Percentiles rank a stretch among this genome's conserved stretches.
phyloP scores from a whole-genome alignment of 768 basidiomycete genomes.

The Mycena alexandri region DNA sequence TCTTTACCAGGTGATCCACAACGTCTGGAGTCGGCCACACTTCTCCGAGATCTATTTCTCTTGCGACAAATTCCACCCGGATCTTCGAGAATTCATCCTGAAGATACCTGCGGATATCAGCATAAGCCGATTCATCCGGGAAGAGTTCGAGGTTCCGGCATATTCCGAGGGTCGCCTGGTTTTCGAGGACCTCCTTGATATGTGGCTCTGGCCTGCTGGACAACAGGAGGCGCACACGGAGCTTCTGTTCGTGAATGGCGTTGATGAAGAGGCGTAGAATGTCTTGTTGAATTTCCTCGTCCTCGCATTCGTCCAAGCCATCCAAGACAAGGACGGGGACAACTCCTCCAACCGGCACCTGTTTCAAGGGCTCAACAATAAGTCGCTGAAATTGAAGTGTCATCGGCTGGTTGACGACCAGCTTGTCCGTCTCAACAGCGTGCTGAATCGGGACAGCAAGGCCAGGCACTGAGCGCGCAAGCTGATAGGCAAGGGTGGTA shows the following conservation, averaged over 20 bases:
- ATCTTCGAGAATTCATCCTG: neutral
- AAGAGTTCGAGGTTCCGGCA: neutral
- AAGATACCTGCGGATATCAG: conserved; percentile 2
- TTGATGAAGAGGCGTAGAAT: neutral
- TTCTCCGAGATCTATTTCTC: neutral
- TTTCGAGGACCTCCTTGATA: neutral
- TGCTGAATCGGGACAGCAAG: neutral
- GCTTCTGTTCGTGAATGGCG: neutral
- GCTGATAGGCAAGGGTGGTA: neutral
- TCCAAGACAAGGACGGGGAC: neutral
- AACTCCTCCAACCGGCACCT: neutral
- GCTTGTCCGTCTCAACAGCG: neutral
- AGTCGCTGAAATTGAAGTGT: neutral
- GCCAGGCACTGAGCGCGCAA: neutral
- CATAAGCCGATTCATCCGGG: neutral
- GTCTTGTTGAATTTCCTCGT: neutral
- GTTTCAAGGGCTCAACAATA: neutral
- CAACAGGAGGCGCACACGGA: neutral
- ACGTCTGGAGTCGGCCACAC: neutral
- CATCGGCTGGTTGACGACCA: neutral
- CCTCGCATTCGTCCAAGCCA: conserved; percentile 16
- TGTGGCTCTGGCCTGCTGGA: conserved; percentile 9
- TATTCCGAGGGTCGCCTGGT: neutral
- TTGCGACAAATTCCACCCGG: neutral
- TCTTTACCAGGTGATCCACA: neutral